These are phyloP conservation scores for Westerdykella aurantiaca DNA, from an alignment of 2,329 filamentous ascomycete genomes.

Conservation along the genomic window DNA sequence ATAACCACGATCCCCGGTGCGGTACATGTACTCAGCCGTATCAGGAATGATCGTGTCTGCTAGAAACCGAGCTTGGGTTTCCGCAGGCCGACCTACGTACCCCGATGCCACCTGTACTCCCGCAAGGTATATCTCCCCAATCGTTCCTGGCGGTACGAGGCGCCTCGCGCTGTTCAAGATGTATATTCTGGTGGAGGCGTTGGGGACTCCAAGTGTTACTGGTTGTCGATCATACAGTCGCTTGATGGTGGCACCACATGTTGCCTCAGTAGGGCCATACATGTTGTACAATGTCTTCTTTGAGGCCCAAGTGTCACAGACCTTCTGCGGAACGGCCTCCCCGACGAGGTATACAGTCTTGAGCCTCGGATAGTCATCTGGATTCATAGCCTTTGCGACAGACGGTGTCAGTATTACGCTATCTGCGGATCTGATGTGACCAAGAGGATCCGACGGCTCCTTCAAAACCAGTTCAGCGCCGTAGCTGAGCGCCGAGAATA, in stretches of 20 bases:
- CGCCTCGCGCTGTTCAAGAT: conserved; percentile 36
- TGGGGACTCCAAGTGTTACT: conserved; percentile 38
- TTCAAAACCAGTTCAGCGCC: conserved; percentile 38
- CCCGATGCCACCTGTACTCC: conserved; percentile 42
- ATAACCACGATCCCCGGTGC: conserved; percentile 41
- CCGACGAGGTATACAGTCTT: conserved; percentile 37
- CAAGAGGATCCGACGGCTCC: conserved; percentile 20
- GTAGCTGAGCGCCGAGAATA: conserved; percentile 39
- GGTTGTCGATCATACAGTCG: conserved; percentile 13
- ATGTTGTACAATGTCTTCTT: conserved; percentile 36
- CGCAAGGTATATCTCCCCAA: conserved; percentile 42
- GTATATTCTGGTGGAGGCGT: conserved; percentile 36
- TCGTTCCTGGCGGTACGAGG: conserved; percentile 28
- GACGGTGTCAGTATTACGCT: conserved; percentile 39
- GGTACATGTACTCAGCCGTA: conserved; percentile 32
- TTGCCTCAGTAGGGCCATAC: conserved; percentile 44
- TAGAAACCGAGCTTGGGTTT: conserved; percentile 28
- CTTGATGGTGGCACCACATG: conserved; percentile 36
- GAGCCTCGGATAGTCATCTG: conserved; percentile 28
- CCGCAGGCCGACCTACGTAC: conserved; percentile 35
- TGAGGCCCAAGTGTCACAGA: conserved; percentile 32
- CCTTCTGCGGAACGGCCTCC: conserved; percentile 32
- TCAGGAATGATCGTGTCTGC: conserved; percentile 21
- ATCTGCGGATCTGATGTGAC: conserved; percentile 25
- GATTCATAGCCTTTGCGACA: conserved; percentile 28